phyloP scores from a whole-genome alignment of 345 rosid genomes.

The Sisymbrium irio region DNA sequence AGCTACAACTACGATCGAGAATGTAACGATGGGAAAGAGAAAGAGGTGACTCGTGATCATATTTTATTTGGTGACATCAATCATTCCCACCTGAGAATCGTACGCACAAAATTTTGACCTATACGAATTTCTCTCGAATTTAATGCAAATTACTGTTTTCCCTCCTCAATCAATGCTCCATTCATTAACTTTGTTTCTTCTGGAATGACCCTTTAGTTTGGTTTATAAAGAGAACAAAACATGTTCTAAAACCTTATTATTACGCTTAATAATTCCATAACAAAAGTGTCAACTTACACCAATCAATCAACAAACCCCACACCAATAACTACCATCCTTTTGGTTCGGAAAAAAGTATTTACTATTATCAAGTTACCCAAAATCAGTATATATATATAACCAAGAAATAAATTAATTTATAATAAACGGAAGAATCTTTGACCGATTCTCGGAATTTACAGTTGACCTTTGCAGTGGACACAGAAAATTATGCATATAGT shows the following conservation, averaged over 20 bases:
- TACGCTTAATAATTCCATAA: background rate
- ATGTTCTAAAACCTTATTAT: conserved; percentile 14
- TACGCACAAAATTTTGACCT: background rate
- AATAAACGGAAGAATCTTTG: background rate
- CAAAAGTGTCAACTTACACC: conserved; percentile 17
- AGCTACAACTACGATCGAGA: conserved; percentile 27
- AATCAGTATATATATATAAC: background rate
- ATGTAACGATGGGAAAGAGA: conserved; percentile 24
- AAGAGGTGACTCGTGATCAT: conserved; percentile 24
- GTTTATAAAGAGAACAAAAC: conserved; percentile 3
- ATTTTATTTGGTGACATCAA: conserved; percentile 22
- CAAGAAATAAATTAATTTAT: background rate
- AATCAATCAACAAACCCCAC: conserved; percentile 26
- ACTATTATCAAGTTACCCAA: background rate
- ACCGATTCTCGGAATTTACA: background rate
- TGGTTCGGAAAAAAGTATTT: background rate
- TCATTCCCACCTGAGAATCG: conserved; percentile 27
- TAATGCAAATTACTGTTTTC: conserved; percentile 17
- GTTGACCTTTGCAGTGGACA: background rate
- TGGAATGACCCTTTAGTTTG: conserved; percentile 1
- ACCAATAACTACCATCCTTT: conserved; percentile 8
- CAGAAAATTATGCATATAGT: background rate
- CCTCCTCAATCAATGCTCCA: conserved; percentile 24
- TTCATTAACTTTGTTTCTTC: conserved; percentile 8
- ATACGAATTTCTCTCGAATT: background rate